Evolutionary conservation across 1,284 basidiomycete genomes (phyloP), one percentile per base, ranked within the genome.

Genomic region (Papiliotrema laurentii): DNA sequence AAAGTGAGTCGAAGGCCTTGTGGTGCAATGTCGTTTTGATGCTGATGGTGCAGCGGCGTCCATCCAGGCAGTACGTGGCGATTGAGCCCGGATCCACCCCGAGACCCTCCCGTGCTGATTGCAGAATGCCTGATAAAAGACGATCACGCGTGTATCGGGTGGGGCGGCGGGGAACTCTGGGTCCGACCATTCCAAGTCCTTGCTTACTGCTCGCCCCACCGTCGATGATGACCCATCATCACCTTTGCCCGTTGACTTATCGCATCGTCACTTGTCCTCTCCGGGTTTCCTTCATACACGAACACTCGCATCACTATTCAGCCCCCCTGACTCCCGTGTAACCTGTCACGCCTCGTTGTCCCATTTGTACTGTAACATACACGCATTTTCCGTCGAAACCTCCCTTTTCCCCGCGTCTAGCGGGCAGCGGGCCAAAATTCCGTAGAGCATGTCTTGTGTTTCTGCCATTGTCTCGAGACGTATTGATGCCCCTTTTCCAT

Each of bases 81-180:
- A 3, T 11, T 9, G 1, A 30, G 19, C n/a, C n/a, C n/a, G n/a
- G n/a, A n/a, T n/a, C n/a, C n/a, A 3, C 18, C 11, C 6, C 36
- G 14, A 42, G 31, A 16, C 18, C 22, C 22, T 24, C 21, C n/a
- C 3, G 18, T 11, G 30, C 28, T 40, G 36, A 47, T 34, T 22
- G n/a, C 51, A 69, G 65, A 68, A 56, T 63, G 61, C 48, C 52
- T 63, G 13, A 54, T 68, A 39, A 55, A 60, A 50, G 70, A 70
- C 45, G 68, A 71, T 47, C 68, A 71, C 48, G 68, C 68, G 24
- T 69, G 66, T 47, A 59, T 73, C 28, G 68, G 69, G 0, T 73
- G 56, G 37, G 68, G 66, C 6, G 71, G 71, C 18, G 64, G 64
- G 5, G 71, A 73, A 55, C 53, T 68, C 27, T 70, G 68, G 66